A percentile compares a stretch with the other conserved stretches of the same genome.
phyloP scores from a whole-genome alignment of 1,139 yeast genomes.

The Suhomyces panamericanus region DNA sequence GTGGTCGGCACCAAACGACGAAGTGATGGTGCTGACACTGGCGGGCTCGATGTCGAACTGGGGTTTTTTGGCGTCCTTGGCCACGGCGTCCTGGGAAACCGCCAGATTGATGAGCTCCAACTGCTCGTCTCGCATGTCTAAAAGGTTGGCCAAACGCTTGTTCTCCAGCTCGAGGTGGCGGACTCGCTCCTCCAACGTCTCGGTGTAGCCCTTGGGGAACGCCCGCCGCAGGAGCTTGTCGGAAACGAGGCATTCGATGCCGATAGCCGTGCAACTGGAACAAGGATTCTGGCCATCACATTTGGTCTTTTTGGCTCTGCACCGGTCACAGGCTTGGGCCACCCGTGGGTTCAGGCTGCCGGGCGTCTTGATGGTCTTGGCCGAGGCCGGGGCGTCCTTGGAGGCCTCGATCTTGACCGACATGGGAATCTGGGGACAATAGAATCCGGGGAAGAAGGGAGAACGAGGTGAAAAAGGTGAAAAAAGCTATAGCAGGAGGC shows the following conservation, averaged over 20 bases:
- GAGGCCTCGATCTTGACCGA: constrained; percentile 5
- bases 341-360: constrained; percentile 58
- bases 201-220: constrained; percentile 34
- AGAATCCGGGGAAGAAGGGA: no score
- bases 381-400: constrained; percentile 16
- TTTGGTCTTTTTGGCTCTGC: constrained; percentile 75
- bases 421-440: neutral
- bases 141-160: constrained; percentile 42
- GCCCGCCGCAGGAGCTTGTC: constrained; percentile 45
- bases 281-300: constrained; percentile 69
- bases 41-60: neutral
- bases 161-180: constrained; percentile 48
- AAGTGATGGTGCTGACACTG: neutral
- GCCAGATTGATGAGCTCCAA: constrained; percentile 29
- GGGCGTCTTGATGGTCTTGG: constrained; percentile 64
- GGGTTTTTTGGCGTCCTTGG: neutral
- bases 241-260: constrained; percentile 47
- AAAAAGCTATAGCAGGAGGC: no score
- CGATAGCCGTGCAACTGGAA: constrained; percentile 44
- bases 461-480: no score
- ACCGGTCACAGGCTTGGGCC: constrained; percentile 87
- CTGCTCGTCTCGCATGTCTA: constrained; percentile 65
- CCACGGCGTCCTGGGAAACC: neutral
- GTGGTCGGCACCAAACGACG: constrained; percentile 20
- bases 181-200: constrained; percentile 47